These are phyloP conservation scores for Calonectria multiphialidica DNA, from an alignment of 2,329 filamentous ascomycete genomes.

Conservation along the genomic window DNA sequence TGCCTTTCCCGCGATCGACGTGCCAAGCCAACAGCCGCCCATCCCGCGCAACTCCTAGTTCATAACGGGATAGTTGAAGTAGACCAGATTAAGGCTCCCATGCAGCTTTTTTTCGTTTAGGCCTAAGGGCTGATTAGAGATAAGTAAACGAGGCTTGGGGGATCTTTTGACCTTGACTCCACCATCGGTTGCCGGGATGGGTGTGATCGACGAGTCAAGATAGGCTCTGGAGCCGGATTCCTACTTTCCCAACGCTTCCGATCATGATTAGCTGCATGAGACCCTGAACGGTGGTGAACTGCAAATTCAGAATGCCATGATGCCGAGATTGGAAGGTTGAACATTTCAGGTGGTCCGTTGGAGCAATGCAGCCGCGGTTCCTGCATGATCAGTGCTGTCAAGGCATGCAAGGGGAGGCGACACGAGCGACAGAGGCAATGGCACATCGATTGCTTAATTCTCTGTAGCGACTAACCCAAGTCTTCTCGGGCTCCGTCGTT, in stretches of 20 bases:
- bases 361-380: conserved; percentile 21
- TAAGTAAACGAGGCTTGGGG: conserved; percentile 14
- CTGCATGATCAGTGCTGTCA: conserved; percentile 15
- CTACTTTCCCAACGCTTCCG: conserved; percentile 8
- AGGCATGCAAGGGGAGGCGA: conserved; percentile 7
- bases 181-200: conserved; percentile 20
- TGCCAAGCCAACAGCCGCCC: not conserved
- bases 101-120: conserved; percentile 1
- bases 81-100: not conserved
- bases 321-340: conserved; percentile 23
- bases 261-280: conserved; percentile 23
- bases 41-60: not conserved
- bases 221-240: conserved; percentile 20
- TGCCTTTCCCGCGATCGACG: conserved; percentile 4
- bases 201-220: conserved; percentile 26
- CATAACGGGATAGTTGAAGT: not conserved
- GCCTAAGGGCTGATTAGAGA: conserved; percentile 10
- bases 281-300: conserved; percentile 15
- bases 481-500: not conserved
- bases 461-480: conserved; percentile 12
- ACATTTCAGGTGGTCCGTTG: not conserved
- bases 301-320: conserved; percentile 8
- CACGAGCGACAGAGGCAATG: not conserved
- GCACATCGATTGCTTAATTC: conserved; percentile 16
- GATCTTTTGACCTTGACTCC: conserved; percentile 24